phyloP scores from a whole-genome alignment of 306 rosid species.

The Biancaea sappan region DNA sequence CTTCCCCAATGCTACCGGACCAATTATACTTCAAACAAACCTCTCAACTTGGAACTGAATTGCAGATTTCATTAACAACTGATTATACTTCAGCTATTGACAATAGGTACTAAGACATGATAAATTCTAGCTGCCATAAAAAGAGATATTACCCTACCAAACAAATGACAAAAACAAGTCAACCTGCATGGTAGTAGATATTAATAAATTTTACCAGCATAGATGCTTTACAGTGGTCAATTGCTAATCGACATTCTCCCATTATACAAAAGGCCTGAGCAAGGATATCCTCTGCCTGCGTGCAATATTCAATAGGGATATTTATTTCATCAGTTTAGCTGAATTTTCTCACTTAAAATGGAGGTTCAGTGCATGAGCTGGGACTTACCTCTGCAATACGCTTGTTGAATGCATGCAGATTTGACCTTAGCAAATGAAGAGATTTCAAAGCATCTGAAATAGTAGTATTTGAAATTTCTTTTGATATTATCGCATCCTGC shows the following conservation, averaged over 20 bases:
- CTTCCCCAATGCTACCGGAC: too few relatives aligned
- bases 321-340: neutral
- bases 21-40: neutral
- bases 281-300: constrained; percentile 84
- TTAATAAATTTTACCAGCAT: constrained; percentile 52
- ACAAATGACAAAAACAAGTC: constrained; percentile 16
- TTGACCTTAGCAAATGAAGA: constrained; percentile 60
- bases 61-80: constrained; percentile 18
- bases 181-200: constrained; percentile 9
- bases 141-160: constrained; percentile 15
- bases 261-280: constrained; percentile 75
- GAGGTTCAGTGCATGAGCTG: neutral
- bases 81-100: constrained; percentile 6
- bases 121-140: neutral
- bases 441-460: constrained; percentile 59
- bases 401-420: constrained; percentile 72
- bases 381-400: constrained; percentile 77
- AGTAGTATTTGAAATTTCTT: constrained; percentile 49
- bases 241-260: constrained; percentile 59
- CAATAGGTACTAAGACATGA: neutral
- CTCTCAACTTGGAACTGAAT: neutral
- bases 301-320: constrained; percentile 23
- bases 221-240: constrained; percentile 79
- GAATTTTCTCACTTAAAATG: neutral
- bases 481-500: constrained; percentile 57